Percentiles rank a stretch among this genome's conserved stretches.
phyloP scores from a whole-genome alignment of 129 eudicot species.

The Erigeron canadensis region DNA sequence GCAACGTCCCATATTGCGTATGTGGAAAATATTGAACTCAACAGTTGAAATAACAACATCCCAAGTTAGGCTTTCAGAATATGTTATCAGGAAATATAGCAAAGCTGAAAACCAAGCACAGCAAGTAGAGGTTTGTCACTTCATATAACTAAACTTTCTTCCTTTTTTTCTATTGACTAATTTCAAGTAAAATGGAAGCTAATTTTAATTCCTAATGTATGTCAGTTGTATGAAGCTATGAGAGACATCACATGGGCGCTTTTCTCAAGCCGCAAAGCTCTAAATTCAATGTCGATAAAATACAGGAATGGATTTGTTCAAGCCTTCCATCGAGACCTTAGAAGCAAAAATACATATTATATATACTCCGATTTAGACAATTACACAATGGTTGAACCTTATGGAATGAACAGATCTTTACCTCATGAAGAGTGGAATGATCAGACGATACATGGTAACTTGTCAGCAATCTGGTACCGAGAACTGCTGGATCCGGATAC shows the following conservation, averaged over 20 bases:
- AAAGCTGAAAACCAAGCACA: constrained; percentile 74
- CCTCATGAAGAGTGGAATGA: constrained; percentile 84
- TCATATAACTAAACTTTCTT: constrained; percentile 7
- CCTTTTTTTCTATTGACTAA: not conserved
- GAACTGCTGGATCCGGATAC: constrained; percentile 81
- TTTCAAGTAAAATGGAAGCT: constrained; percentile 2
- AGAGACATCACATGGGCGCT: constrained; percentile 87
- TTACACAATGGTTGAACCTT: constrained; percentile 63
- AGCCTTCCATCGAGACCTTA: constrained; percentile 87
- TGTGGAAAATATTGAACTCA: constrained; percentile 93
- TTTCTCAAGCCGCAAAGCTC: constrained; percentile 84
- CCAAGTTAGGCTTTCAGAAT: constrained; percentile 82
- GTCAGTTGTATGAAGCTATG: constrained; percentile 86
- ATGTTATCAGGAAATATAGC: constrained; percentile 64
- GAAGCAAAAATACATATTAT: constrained; percentile 73
- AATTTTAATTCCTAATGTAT: constrained; percentile 11
- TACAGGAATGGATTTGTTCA: constrained; percentile 95
- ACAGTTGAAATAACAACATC: constrained; percentile 83
- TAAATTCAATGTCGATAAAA: constrained; percentile 74
- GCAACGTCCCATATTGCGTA: constrained; percentile 75
- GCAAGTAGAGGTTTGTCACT: constrained; percentile 71
- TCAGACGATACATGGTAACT: constrained; percentile 61
- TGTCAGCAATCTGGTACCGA: constrained; percentile 84
- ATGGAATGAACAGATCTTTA: constrained; percentile 36
- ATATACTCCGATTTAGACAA: constrained; percentile 77